These are phyloP conservation scores for Calocybe indica DNA, from an alignment of 768 basidiomycete genomes.

Conservation along the genomic window DNA sequence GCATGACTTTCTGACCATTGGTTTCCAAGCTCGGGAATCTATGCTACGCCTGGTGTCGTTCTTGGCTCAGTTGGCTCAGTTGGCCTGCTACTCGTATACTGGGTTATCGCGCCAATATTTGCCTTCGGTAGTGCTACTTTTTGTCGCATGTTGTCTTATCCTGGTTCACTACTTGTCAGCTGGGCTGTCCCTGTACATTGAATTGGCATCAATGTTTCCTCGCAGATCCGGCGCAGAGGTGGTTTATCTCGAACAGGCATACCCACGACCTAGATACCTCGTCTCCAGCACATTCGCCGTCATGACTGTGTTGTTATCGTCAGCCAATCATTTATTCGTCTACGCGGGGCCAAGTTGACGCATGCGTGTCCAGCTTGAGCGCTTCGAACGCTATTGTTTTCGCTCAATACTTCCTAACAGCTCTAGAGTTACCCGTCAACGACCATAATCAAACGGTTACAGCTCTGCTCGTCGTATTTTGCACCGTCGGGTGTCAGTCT, in stretches of 20 bases:
- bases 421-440: conserved; percentile 24
- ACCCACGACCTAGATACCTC: conserved; percentile 35
- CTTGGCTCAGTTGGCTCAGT: conserved; percentile 31
- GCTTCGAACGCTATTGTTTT: conserved; percentile 30
- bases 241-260: conserved; percentile 41
- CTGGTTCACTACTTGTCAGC: conserved; percentile 11
- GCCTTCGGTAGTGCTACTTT: conserved; percentile 19
- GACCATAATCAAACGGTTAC: conserved; percentile 18
- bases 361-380: conserved; percentile 17
- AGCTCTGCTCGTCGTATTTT: conserved; percentile 17
- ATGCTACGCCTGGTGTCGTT: conserved; percentile 27
- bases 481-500: conserved; percentile 16
- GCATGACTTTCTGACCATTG: background rate
- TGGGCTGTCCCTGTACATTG: conserved; percentile 32
- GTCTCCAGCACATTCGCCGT: conserved; percentile 39
- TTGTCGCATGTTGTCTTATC: background rate
- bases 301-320: conserved; percentile 28
- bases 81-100: conserved; percentile 23
- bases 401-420: conserved; percentile 30
- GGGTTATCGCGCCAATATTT: conserved; percentile 26
- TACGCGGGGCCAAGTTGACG: background rate
- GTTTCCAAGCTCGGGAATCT: conserved; percentile 25
- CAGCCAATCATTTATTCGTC: conserved; percentile 10
- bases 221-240: conserved; percentile 44
- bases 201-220: conserved; percentile 43